phyloP scores from a whole-genome alignment of 352 stramenopile genomes.

The Phytophthora litchii region DNA sequence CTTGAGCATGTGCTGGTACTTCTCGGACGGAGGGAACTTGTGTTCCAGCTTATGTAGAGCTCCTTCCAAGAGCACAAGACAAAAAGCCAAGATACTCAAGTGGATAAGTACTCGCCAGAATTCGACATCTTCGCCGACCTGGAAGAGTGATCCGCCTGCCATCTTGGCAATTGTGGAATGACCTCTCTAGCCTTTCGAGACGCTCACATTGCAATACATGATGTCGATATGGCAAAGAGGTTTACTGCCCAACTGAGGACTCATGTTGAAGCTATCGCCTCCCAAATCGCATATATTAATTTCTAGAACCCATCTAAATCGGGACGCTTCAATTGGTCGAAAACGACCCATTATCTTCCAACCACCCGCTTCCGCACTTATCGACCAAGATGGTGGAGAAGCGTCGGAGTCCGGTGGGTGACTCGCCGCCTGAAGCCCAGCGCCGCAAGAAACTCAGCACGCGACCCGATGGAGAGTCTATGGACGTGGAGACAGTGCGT shows the following conservation, averaged over 20 bases:
- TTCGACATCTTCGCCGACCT: constrained; percentile 62
- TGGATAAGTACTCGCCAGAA: constrained; percentile 54
- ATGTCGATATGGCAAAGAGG: no score
- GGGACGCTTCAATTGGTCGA: constrained; percentile 32
- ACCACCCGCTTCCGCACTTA: constrained; percentile 19
- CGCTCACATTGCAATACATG: constrained; percentile 11
- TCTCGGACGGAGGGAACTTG: constrained; percentile 50
- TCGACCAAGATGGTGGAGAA: constrained; percentile 54
- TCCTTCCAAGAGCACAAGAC: constrained; percentile 54
- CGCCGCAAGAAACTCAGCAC: constrained; percentile 40
- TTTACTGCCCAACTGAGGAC: no score
- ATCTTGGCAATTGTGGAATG: constrained; percentile 26
- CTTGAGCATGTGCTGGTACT: constrained; percentile 72
- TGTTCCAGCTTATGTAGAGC: constrained; percentile 53
- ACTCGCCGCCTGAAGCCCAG: constrained; percentile 26
- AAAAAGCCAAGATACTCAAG: constrained; percentile 53
- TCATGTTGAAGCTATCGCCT: constrained; percentile 4
- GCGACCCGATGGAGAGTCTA: constrained; percentile 10
- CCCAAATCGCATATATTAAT: not conserved
- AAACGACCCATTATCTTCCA: constrained; percentile 33
- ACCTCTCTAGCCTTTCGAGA: not conserved
- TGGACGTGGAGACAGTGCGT: constrained; percentile 10
- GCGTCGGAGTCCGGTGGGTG: constrained; percentile 39
- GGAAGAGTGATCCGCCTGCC: constrained; percentile 54
- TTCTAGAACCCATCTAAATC: constrained; percentile 4